phyloP scores from a whole-genome alignment of 305 asterid species.

The Rubia occidens region DNA sequence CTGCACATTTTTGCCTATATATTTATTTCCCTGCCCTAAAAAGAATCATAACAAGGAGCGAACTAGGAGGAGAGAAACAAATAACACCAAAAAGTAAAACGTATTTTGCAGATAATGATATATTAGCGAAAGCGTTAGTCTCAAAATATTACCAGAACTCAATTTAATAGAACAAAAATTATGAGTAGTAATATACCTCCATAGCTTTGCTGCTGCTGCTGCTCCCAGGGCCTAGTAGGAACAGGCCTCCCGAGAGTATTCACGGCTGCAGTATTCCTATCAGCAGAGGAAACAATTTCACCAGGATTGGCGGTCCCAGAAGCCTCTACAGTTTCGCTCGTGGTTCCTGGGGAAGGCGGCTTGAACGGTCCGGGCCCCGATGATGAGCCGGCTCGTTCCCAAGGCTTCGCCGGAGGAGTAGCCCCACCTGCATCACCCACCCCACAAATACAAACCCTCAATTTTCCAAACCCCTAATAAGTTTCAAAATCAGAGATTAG shows the following conservation, averaged over 20 bases:
- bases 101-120: not conserved
- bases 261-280: conserved; percentile 33
- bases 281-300: conserved; percentile 61
- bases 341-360: conserved; percentile 83
- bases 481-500: not conserved
- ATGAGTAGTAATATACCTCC: conserved; percentile 53
- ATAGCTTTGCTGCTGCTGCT: conserved; percentile 57
- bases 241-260: conserved; percentile 70
- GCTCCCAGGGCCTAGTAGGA: conserved; percentile 95
- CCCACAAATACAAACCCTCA: conserved; percentile 4
- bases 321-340: conserved; percentile 86
- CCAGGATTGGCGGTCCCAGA: conserved; percentile 94
- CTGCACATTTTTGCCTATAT: not conserved
- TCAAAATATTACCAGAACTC: not conserved
- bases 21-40: not conserved
- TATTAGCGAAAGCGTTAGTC: not conserved
- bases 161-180: not conserved
- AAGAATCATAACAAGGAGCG: not conserved
- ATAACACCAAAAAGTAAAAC: not conserved
- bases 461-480: not conserved
- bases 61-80: not conserved
- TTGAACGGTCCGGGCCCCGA: conserved; percentile 86
- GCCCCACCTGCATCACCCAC: conserved; percentile 38
- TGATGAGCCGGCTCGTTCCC: conserved; percentile 83
- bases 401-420: conserved; percentile 76